Base-by-base conservation (phyloP, 768 basidiomycete genomes). In the Polyporus arcularius region DNA sequence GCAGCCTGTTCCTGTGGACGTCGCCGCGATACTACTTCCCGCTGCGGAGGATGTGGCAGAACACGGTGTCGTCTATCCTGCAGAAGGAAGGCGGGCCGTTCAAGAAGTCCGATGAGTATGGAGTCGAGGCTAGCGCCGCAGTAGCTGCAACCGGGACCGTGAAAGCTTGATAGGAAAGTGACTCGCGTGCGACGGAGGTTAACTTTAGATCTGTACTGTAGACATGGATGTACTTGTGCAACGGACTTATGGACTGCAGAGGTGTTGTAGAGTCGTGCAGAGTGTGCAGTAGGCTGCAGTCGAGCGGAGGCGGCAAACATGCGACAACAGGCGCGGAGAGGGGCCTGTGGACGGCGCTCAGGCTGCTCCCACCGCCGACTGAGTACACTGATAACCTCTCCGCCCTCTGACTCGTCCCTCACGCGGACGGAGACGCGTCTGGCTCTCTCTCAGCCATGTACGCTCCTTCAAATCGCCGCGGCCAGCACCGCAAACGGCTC, bases 1-100 rank as follows among this genome's bases (percentile, higher is more conserved):
- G 86, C 26, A 83, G 89, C 41, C 72, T 80, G 68, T 92, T 92
- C 78, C 75, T 90, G 53, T 92, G 89, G 89, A 92, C 89, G 63
- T 82, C 82, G 4, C 75, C 78, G 60, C 71, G 72, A 55, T 90
- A 82, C 66, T 90, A 89, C 67, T 72, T 81, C 18, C 88, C 88
- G 0, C 72, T 79, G 42, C 68, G 64, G 58, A 39, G 21, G 21
- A 26, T 55, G 18, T 61, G 57, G 58, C 57, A 62, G 51, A 30
- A 14, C 28, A 21, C 60, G 26, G 32, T 30, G 5, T 11, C 14
- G 53, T 32, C 18, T 18, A 32, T 18, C 18, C 40, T 60, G 47
- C 53, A 49, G 32, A 58, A 50, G 32, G 58, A 54, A 7, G 62
- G 62, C 16, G 62, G 62, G 47, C 62, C 62, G 48, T 43, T 58